These are phyloP conservation scores for Athelia sp. DNA, from an alignment of 1,284 basidiomycete species.

Conservation along the genomic window DNA sequence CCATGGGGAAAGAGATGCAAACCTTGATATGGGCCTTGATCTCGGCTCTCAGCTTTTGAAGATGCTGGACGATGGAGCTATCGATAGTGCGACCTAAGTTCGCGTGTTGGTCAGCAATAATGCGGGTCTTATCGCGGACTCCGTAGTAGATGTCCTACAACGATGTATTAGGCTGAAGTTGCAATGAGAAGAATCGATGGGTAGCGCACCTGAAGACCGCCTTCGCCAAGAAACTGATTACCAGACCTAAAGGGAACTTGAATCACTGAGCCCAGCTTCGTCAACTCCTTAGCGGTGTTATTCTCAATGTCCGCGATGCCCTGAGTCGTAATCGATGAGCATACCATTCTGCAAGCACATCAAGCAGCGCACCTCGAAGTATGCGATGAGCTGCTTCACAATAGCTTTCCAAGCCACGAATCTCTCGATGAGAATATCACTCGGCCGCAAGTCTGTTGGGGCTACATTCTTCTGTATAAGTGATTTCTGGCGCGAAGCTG, in stretches of 20 bases:
- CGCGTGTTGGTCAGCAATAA: constrained; percentile 94
- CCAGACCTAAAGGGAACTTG: constrained; percentile 96
- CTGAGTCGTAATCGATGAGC: constrained; percentile 27
- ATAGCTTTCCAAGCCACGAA: constrained; percentile 93
- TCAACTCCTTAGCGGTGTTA: constrained; percentile 92
- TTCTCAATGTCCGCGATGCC: constrained; percentile 94
- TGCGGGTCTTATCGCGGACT: constrained; percentile 91
- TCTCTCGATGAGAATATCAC: constrained; percentile 95
- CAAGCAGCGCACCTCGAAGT: constrained; percentile 55
- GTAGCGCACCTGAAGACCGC: constrained; percentile 66
- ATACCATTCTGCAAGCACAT: not conserved
- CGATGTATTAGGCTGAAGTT: constrained; percentile 1
- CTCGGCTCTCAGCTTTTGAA: constrained; percentile 90
- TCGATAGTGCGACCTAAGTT: constrained; percentile 96
- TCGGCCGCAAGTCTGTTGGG: constrained; percentile 87
- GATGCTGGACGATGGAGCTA: constrained; percentile 95
- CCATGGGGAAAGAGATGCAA: constrained; percentile 18
- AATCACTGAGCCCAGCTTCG: constrained; percentile 94
- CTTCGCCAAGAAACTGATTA: constrained; percentile 94
- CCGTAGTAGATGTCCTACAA: constrained; percentile 87
- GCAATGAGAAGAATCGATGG: not conserved
- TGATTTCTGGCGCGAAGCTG: constrained; percentile 71
- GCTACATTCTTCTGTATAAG: constrained; percentile 90
- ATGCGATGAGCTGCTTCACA: constrained; percentile 90
- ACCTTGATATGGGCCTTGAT: constrained; percentile 98